A percentile compares a stretch with the other conserved stretches of the same genome.
Conservation (phyloP, 164 flowering plant species). For the Magnolia officinalis region DNA sequence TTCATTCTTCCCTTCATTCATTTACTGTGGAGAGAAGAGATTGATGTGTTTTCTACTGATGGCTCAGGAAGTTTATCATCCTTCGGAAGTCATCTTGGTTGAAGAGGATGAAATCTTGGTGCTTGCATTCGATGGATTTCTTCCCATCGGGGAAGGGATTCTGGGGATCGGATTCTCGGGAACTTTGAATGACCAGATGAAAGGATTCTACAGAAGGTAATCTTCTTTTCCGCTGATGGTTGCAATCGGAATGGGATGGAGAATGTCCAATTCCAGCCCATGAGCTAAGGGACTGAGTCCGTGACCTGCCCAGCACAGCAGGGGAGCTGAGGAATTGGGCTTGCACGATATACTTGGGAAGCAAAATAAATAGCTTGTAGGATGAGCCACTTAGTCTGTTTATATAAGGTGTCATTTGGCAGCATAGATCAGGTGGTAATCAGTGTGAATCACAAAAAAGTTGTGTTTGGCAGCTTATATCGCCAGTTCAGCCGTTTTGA, state of each 20-base stretch:
- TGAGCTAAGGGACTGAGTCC: too few species aligned
- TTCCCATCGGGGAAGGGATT: slow-evolving; percentile 35
- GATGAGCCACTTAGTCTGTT: too few species aligned
- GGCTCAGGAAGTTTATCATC: slow-evolving; percentile 10
- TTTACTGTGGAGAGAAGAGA: neutral
- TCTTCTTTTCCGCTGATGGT: slow-evolving; percentile 31
- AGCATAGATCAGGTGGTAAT: too few species aligned
- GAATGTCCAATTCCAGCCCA: slow-evolving; percentile 19
- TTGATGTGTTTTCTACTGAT: slow-evolving; percentile 13
- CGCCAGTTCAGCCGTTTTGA: too few species aligned
- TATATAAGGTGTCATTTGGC: too few species aligned
- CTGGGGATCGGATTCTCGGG: slow-evolving; percentile 52
- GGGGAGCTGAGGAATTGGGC: too few species aligned
- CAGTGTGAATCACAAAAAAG: too few species aligned
- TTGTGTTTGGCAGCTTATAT: too few species aligned
- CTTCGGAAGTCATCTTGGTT: slow-evolving; percentile 33
- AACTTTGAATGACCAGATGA: slow-evolving; percentile 80
- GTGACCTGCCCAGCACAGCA: too few species aligned
- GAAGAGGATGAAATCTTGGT: slow-evolving; percentile 61
- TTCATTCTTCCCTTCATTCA: neutral
- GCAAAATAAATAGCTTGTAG: too few species aligned
- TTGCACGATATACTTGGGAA: too few species aligned
- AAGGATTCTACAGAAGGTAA: slow-evolving; percentile 90
- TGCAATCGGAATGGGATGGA: slow-evolving; percentile 78
- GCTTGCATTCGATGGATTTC: slow-evolving; percentile 35